These are phyloP conservation scores for Aphelidium insulamus DNA, from an alignment of 371 early-diverging fungal species.

Conservation along the genomic window DNA sequence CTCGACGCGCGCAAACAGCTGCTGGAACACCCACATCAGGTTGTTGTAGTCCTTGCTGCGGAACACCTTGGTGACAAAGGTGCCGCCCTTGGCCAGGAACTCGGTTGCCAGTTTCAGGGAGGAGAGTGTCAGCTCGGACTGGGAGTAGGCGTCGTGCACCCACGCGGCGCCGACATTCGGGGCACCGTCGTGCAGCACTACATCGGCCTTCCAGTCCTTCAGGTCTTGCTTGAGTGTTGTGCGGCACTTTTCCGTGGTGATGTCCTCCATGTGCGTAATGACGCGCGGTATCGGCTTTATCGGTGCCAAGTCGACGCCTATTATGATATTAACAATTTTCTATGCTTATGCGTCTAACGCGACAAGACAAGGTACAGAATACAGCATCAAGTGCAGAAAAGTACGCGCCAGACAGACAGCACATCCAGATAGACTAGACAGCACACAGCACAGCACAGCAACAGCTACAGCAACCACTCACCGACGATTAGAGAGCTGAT, in stretches of 20 bases:
- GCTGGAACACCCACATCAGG: constrained; percentile 92
- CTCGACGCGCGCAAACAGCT: constrained; percentile 92
- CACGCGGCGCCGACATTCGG: constrained; percentile 98
- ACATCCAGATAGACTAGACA: background rate
- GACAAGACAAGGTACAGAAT: no score
- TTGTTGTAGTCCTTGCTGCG: constrained; percentile 98
- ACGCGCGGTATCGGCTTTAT: constrained; percentile 95
- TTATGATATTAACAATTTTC: no score
- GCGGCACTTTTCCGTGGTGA: constrained; percentile 87
- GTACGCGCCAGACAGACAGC: background rate
- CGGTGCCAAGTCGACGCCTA: constrained; percentile 89
- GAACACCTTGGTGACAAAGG: constrained; percentile 99
- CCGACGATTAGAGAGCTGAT: constrained; percentile 72
- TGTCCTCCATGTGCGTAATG: constrained; percentile 92
- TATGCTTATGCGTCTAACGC: no score
- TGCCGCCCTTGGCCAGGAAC: constrained; percentile 81
- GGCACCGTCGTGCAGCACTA: constrained; percentile 99
- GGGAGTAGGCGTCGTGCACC: constrained; percentile 95
- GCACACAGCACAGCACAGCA: no score
- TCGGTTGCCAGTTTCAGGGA: constrained; percentile 91
- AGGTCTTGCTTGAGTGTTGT: constrained; percentile 59
- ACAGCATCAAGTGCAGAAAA: background rate
- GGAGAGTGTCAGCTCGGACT: constrained; percentile 88
- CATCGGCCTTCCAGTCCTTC: constrained; percentile 97
- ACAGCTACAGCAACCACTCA: constrained; percentile 5